These are phyloP conservation scores for Solanum clarkiae DNA, from an alignment of 257 asterid species.

Conservation along the genomic window DNA sequence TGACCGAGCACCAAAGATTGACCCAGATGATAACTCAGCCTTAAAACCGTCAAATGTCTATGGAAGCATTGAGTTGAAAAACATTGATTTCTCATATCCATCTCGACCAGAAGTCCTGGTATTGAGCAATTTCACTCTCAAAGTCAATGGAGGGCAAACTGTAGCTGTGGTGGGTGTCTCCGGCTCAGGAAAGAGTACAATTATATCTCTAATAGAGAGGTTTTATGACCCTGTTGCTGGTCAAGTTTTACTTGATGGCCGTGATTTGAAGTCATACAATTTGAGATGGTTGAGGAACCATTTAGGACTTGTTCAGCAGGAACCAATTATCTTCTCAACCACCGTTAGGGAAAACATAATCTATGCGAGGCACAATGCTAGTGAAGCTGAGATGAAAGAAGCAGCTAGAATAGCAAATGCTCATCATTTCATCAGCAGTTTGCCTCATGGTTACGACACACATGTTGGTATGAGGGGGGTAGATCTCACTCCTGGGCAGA, in stretches of 20 bases:
- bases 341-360: constrained; percentile 89
- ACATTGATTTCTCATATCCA: constrained; percentile 86
- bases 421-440: constrained; percentile 97
- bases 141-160: constrained; percentile 95
- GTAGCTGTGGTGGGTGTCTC: constrained; percentile 97
- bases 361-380: constrained; percentile 97
- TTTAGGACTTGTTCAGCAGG: constrained; percentile 95
- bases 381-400: constrained; percentile 99
- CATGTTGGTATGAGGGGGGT: constrained; percentile 99
- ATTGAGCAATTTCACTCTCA: constrained; percentile 95
- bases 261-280: constrained; percentile 83
- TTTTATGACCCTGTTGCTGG: constrained; percentile 96
- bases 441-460: constrained; percentile 99
- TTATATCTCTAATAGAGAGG: constrained; percentile 79
- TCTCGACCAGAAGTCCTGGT: constrained; percentile 84
- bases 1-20: constrained; percentile 86
- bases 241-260: constrained; percentile 76
- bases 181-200: constrained; percentile 98
- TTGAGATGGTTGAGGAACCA: constrained; percentile 98
- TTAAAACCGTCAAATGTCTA: constrained; percentile 94
- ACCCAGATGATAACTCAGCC: constrained; percentile 89
- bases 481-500: constrained; percentile 98
- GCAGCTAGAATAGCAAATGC: constrained; percentile 99
- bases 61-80: constrained; percentile 94
- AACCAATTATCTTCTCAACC: constrained; percentile 93